A percentile compares a stretch with the other conserved stretches of the same genome.
Evolutionary conservation across 2,329 filamentous ascomycete genomes (phyloP).

Genomic region (Exserohilum rostratum): DNA sequence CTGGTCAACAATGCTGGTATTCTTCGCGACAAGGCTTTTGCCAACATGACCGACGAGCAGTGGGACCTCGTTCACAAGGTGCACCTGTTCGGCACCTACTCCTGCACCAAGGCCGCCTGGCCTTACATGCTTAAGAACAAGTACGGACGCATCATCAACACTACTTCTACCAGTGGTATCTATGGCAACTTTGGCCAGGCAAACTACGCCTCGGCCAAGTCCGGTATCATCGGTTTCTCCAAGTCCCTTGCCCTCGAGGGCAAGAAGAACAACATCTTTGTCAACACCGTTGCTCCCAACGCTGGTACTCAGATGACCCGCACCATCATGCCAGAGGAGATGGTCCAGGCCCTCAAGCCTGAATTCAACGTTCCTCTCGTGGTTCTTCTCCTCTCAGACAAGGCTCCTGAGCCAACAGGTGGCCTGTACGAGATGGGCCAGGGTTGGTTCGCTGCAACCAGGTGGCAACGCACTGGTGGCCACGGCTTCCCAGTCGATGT

Average conservation of each 20-base stretch:
- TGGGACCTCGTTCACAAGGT: constrained; percentile 94
- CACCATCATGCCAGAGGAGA: constrained; percentile 92
- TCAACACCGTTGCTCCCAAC: constrained; percentile 98
- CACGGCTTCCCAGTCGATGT: constrained; percentile 90
- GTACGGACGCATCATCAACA: constrained; percentile 96
- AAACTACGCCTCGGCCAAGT: constrained; percentile 80
- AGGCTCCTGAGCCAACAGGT: constrained; percentile 83
- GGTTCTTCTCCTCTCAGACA: constrained; percentile 83
- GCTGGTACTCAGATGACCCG: constrained; percentile 95
- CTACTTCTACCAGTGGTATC: constrained; percentile 94
- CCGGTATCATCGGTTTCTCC: constrained; percentile 91
- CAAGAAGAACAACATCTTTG: constrained; percentile 94
- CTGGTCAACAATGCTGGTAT: constrained; percentile 98
- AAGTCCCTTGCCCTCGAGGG: constrained; percentile 92
- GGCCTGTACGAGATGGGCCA: constrained; percentile 93
- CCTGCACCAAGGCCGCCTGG: constrained; percentile 96
- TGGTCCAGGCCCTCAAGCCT: constrained; percentile 98
- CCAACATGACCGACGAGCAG: constrained; percentile 93
- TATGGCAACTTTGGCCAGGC: constrained; percentile 99
- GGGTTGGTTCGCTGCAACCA: constrained; percentile 88
- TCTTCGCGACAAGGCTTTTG: constrained; percentile 95
- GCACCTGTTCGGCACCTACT: constrained; percentile 93
- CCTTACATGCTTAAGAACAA: constrained; percentile 98
- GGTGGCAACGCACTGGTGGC: constrained; percentile 92
- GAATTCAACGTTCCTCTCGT: constrained; percentile 97